Evolutionary conservation across 106 monocot genomes (phyloP).

Genomic region (Allium sativum): DNA sequence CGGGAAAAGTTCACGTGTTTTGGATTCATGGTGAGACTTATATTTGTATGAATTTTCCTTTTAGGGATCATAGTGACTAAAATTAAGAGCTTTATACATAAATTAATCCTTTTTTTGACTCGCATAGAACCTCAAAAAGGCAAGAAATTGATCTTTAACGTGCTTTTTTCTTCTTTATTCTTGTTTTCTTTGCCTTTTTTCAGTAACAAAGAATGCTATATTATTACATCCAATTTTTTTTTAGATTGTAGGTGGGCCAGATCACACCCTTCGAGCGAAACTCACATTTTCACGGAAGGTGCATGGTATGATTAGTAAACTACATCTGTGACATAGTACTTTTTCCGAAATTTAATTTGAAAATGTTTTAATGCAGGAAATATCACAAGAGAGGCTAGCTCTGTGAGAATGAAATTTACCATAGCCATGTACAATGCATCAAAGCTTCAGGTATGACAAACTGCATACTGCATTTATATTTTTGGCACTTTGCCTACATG

Average conservation of each 20-base stretch:
- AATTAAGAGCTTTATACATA: no score
- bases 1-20: no score
- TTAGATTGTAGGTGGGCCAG: conserved; percentile 98
- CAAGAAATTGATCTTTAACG: conserved; percentile 3
- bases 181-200: background rate
- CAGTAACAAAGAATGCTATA: background rate
- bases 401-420: conserved; percentile 93
- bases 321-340: background rate
- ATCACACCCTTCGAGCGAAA: conserved; percentile 84
- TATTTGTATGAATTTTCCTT: no score
- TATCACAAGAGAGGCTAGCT: conserved; percentile 88
- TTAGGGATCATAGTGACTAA: no score
- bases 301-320: conserved; percentile 52
- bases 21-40: no score
- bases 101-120: conserved; percentile 1
- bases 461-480: background rate
- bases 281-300: conserved; percentile 88
- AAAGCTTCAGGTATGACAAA: conserved; percentile 67
- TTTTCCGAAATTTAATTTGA: no score
- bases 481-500: no score
- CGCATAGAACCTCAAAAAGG: conserved; percentile 95
- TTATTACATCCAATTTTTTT: background rate
- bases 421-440: conserved; percentile 97
- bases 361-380: conserved; percentile 39
- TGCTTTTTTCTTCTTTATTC: no score